Base-by-base conservation (phyloP, 805 yeast species). In the Wickerhamiella hasegawae region DNA sequence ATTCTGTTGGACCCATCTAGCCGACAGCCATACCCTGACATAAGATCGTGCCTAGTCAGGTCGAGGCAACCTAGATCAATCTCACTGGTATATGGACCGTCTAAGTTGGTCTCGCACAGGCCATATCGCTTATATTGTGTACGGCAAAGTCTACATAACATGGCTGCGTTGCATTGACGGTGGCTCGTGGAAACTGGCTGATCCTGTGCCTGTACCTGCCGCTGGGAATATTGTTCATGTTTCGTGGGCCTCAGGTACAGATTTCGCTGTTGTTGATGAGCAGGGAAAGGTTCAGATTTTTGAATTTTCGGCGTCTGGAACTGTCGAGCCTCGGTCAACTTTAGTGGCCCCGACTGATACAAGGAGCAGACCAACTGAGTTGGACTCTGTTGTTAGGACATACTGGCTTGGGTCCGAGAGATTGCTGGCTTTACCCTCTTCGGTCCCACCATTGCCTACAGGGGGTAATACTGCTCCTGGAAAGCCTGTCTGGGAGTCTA, bases 351-450 rank as follows among this genome's bases (percentile, higher is more conserved):
- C 24, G 19, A 47, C 31, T 42, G 57, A 21, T 16, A 42, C 26
- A 42, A 56, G 34, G 40, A 43, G 20, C 27, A 44, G 41, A 4
- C 45, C 40, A 9, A 39, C 35, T 23, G 56, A 41, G 41, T 52
- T 37, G 38, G 54, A 38, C 31, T 46, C 47, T 38, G 47, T 63
- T 5, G 61, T 69, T 11, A 71, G 75, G 0, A 66, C 76, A 51
- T 68, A 69, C 45, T 83, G 94, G 94, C 62, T 83, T 19, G 71
- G 70, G 30, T 58, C 69, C n/a, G 82, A 78, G 33, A 81, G 82
- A 44, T 71, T 76, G 1, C 68, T 71, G 30, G 36, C 32, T 9
- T 26, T 36, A n/a, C 39, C 39, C 17, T 24, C 28, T n/a, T 22
- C 33, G 14, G 35, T 36, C 2, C 35, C 39, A 3, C 30, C 28